Conservation (phyloP, 805 yeast species). For the Clavispora asparagi region DNA sequence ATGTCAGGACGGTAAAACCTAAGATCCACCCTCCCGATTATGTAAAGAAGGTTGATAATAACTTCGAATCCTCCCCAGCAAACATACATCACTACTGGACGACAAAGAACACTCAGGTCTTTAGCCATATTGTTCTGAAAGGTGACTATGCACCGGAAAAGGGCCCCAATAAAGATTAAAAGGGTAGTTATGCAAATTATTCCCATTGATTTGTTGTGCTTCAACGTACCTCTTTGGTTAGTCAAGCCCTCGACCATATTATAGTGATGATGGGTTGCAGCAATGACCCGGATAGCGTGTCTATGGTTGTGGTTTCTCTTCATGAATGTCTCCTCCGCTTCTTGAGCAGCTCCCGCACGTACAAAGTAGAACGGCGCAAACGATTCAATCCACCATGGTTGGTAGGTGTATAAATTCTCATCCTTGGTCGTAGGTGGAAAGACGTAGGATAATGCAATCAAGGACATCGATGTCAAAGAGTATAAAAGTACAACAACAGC, state of each 20-base stretch:
- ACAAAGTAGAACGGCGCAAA: conserved; percentile 58
- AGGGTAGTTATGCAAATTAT: conserved; percentile 43
- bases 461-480: conserved; percentile 46
- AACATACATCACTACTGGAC: conserved; percentile 59
- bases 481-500: conserved; percentile 36
- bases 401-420: conserved; percentile 51
- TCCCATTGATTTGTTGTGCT: conserved; percentile 48
- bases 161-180: conserved; percentile 45
- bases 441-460: conserved; percentile 48
- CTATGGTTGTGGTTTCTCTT: conserved; percentile 43
- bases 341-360: conserved; percentile 43
- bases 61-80: conserved; percentile 67
- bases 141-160: conserved; percentile 45
- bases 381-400: conserved; percentile 76
- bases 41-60: conserved; percentile 49
- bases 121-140: conserved; percentile 28
- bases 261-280: conserved; percentile 47
- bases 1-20: conserved; percentile 76
- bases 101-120: conserved; percentile 14
- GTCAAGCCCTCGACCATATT: conserved; percentile 34
- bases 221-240: conserved; percentile 37
- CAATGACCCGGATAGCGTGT: conserved; percentile 54
- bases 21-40: conserved; percentile 64
- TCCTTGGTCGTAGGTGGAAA: conserved; percentile 51
- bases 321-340: conserved; percentile 45